Conservation (phyloP, 768 basidiomycete species). For the Boletus rubroflammeus region DNA sequence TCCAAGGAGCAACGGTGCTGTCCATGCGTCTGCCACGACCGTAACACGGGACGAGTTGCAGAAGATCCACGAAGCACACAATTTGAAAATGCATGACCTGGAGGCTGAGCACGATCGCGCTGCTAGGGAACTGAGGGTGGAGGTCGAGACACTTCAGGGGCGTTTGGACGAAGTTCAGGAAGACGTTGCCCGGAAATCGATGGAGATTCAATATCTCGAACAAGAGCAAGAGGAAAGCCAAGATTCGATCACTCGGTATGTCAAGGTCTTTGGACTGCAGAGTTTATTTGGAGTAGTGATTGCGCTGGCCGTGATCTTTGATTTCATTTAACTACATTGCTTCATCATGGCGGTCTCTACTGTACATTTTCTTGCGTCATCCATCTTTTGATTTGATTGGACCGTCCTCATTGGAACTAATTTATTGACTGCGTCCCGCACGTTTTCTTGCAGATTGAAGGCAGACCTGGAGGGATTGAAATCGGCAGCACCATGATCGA, state of each 20-base stretch:
- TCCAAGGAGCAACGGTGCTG: conserved; percentile 54
- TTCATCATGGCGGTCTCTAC: conserved; percentile 14
- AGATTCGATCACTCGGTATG: conserved; percentile 78
- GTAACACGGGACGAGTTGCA: conserved; percentile 77
- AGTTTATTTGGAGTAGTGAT: conserved; percentile 49
- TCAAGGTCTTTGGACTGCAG: conserved; percentile 56
- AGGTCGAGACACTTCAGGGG: conserved; percentile 50
- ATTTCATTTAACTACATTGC: conserved; percentile 40
- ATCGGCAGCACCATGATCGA: conserved; percentile 27
- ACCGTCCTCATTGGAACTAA: conserved; percentile 22
- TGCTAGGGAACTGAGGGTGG: conserved; percentile 48
- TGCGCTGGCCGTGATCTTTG: conserved; percentile 54
- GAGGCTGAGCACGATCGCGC: conserved; percentile 63
- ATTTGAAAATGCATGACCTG: conserved; percentile 72
- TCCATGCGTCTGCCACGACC: conserved; percentile 34
- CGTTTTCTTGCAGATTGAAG: conserved; percentile 52
- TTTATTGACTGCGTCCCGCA: conserved; percentile 36
- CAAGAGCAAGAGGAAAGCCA: conserved; percentile 74
- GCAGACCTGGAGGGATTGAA: conserved; percentile 58
- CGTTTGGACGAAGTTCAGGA: conserved; percentile 54
- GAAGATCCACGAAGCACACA: conserved; percentile 79
- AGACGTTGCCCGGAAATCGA: conserved; percentile 63
- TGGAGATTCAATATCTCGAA: conserved; percentile 81
- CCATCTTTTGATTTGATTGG: conserved; percentile 13
- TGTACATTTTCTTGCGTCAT: conserved; percentile 19